Evolutionary conservation across 805 yeast genomes (phyloP).

Genomic region (Metschnikowia gelsemii): DNA sequence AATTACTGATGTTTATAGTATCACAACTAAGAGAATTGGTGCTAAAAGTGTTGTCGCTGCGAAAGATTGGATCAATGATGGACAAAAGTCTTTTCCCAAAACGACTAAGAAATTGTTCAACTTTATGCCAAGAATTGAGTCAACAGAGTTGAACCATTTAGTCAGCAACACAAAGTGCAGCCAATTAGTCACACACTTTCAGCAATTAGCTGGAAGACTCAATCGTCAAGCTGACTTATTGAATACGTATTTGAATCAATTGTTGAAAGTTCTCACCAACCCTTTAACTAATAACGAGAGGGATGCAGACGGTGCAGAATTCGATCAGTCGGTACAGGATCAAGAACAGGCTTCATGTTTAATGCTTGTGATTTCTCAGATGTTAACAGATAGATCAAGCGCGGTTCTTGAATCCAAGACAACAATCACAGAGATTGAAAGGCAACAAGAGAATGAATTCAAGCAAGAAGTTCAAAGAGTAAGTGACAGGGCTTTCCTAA

Average conservation of each 20-base stretch:
- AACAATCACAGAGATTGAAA: constrained; percentile 9
- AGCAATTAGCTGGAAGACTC: constrained; percentile 31
- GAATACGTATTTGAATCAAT: constrained; percentile 50
- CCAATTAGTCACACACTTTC: constrained; percentile 24
- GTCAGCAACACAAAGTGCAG: constrained; percentile 24
- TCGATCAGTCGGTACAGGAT: constrained; percentile 65
- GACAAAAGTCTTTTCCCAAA: constrained; percentile 32
- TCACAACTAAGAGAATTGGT: constrained; percentile 26
- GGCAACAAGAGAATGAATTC: constrained; percentile 20
- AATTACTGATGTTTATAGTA: constrained; percentile 33
- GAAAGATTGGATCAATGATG: constrained; percentile 29
- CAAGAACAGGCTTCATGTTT: constrained; percentile 70
- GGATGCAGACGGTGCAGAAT: constrained; percentile 71
- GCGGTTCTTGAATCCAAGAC: constrained; percentile 11
- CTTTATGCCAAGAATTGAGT: constrained; percentile 29
- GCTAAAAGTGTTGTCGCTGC: constrained; percentile 20
- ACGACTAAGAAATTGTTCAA: constrained; percentile 34
- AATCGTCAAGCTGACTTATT: constrained; percentile 52
- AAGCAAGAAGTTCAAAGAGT: constrained; percentile 26
- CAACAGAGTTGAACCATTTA: constrained; percentile 16
- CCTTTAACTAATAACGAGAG: constrained; percentile 47
- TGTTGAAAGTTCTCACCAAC: constrained; percentile 44
- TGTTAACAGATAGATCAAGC: constrained; percentile 39
- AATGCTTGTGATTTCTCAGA: constrained; percentile 52
- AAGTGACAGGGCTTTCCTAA: constrained; percentile 28